phyloP scores from a whole-genome alignment of 306 rosid genomes.

The Albizia julibrissin region DNA sequence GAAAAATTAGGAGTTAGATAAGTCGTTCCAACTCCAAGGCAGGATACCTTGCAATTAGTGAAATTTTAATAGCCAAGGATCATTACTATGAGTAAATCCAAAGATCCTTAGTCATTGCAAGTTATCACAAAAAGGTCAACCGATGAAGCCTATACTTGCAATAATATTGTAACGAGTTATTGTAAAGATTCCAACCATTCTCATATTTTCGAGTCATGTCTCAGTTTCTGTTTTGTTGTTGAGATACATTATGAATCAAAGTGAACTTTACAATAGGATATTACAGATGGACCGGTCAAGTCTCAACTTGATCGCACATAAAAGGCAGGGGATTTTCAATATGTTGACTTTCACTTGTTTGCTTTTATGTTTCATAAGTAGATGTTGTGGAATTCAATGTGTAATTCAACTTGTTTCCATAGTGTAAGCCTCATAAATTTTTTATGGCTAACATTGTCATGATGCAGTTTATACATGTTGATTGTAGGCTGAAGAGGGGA shows the following conservation, averaged over 20 bases:
- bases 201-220: not conserved
- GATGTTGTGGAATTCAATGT: not conserved
- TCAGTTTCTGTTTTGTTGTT: not conserved
- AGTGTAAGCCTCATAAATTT: not conserved
- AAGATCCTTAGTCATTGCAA: not conserved
- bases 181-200: not conserved
- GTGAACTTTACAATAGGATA: not conserved
- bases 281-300: not conserved
- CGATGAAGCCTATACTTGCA: not conserved
- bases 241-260: not conserved
- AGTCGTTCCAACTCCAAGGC: not conserved
- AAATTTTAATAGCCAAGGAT: not conserved
- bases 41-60: not conserved
- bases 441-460: not conserved
- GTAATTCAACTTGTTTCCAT: not conserved
- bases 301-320: not conserved
- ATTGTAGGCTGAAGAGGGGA: slow-evolving; percentile 59
- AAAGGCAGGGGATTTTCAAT: not conserved
- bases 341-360: not conserved
- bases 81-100: not conserved
- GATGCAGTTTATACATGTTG: slow-evolving; percentile 27
- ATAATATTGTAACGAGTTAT: not conserved
- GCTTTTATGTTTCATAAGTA: not conserved
- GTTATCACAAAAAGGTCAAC: not conserved
- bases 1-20: not conserved